These are phyloP conservation scores for Fraxinus latifolia DNA, from an alignment of 305 asterid species.

Conservation along the genomic window DNA sequence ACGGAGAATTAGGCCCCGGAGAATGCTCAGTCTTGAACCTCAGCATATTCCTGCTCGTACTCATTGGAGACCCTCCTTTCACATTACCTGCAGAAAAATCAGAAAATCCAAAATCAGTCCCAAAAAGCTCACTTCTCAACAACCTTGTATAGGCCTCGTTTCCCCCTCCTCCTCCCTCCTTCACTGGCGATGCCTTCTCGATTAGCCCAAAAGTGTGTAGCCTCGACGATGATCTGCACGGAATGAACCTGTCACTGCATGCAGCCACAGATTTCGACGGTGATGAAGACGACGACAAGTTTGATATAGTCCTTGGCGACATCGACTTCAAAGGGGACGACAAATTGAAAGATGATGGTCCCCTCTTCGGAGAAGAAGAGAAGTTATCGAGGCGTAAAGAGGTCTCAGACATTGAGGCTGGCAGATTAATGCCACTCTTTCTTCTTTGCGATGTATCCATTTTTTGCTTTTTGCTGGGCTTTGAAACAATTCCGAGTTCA, in stretches of 20 bases:
- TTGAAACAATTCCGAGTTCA: neutral
- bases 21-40: conserved; percentile 85
- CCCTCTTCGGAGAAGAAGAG: conserved; percentile 26
- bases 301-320: conserved; percentile 92
- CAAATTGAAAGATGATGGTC: conserved; percentile 23
- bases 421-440: conserved; percentile 82
- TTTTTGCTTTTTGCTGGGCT: neutral
- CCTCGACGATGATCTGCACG: conserved; percentile 96
- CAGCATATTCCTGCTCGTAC: conserved; percentile 87
- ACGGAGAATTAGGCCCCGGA: conserved; percentile 74
- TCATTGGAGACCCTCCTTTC: conserved; percentile 61
- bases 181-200: conserved; percentile 76
- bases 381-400: conserved; percentile 61
- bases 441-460: conserved; percentile 73
- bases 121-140: conserved; percentile 80
- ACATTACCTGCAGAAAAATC: conserved; percentile 76
- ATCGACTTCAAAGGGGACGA: conserved; percentile 79
- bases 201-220: conserved; percentile 85
- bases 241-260: conserved; percentile 94
- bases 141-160: conserved; percentile 78
- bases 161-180: conserved; percentile 70
- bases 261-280: conserved; percentile 54
- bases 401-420: conserved; percentile 72
- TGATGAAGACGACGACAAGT: conserved; percentile 70
- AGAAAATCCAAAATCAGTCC: conserved; percentile 75